Percentiles rank a stretch among this genome's conserved stretches.
Evolutionary conservation across 192 early-diverging fungal species (phyloP).

Genomic region (Coemansia reversa): DNA sequence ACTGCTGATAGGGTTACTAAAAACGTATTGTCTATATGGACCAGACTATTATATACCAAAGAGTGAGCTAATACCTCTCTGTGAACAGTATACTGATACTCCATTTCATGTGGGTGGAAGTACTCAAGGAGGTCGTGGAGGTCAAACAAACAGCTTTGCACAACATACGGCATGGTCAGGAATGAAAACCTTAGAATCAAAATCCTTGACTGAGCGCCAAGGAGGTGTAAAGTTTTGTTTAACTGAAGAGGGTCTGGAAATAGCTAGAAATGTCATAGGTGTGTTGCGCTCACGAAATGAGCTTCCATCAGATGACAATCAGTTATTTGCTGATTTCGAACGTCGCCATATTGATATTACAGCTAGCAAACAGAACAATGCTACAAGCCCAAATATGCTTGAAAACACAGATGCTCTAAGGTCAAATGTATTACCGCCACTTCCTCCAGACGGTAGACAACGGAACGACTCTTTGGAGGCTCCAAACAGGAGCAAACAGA

Average conservation of each 20-base stretch:
- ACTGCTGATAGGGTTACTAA: conserved; percentile 67
- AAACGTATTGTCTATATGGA: conserved; percentile 42
- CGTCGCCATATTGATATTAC: background rate
- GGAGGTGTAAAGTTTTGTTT: conserved; percentile 63
- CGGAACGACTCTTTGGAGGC: background rate
- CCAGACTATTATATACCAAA: conserved; percentile 60
- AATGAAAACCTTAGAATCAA: conserved; percentile 71
- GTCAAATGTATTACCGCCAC: background rate
- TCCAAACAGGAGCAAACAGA: background rate
- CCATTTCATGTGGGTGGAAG: conserved; percentile 58
- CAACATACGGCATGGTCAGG: conserved; percentile 76
- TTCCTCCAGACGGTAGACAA: background rate
- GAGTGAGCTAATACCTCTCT: conserved; percentile 64
- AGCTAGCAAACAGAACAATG: background rate
- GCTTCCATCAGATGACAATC: conserved; percentile 16
- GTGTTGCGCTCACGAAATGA: conserved; percentile 36
- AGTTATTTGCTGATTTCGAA: conserved; percentile 21
- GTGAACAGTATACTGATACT: conserved; percentile 65
- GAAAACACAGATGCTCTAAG: background rate
- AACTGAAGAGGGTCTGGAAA: conserved; percentile 67
- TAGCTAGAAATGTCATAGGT: conserved; percentile 57
- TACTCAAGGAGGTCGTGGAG: conserved; percentile 38
- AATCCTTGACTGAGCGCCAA: conserved; percentile 65
- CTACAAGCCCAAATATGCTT: background rate
- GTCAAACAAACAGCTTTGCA: background rate